Evolutionary conservation across 306 rosid genomes (phyloP), one percentile per base, ranked within the genome.

Genomic region (Ammopiptanthus mongolicus): DNA sequence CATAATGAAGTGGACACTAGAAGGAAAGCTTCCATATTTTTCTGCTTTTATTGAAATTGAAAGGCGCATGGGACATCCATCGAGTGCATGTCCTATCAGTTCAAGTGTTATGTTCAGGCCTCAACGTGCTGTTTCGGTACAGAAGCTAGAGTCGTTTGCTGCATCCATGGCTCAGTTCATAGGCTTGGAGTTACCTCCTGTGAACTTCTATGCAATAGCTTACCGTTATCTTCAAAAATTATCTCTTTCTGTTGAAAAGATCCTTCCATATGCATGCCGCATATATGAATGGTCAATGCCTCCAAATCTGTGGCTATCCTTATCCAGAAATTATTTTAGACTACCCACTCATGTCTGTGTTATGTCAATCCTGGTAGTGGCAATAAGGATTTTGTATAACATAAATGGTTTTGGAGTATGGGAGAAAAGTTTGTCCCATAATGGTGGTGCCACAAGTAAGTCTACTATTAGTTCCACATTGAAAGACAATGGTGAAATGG

Each of bases 21-120:
- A 94, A 77, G 96, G 97, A 79, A 91, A 83, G 81, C 90, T 94
- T 80, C 98, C 98, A 15, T 94, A 88, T 84, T 88, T 90, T 61
- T 86, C 92, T 74, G 96, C 93, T 63, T 94, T 91, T 87, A 70
- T 77, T 29, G 88, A 90, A 81, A 87, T 94, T 66, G 95, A 91
- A 61, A 81, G 72, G 72, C 86, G 79, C 66, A 81, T 94, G 60
- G 96, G 95, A 57, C 17, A 36, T 31, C 86, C 89, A 5, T 78
- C 97, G 41, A 79, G 53, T 14, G 88, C 90, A n/a, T 93, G 98
- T 70, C 98, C 96, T 57, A 76, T 94, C 72, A 88, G 90, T 74
- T 80, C 96, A 80, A 78, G 71, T 56, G 28, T 29, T 59, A 94
- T 94, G 98, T 87, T 88, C 69, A 86, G 88, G 81, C 97, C 98